Evolutionary conservation across 495 filamentous ascomycete genomes (phyloP).

Genomic region (Hypoxylon cercidicola): DNA sequence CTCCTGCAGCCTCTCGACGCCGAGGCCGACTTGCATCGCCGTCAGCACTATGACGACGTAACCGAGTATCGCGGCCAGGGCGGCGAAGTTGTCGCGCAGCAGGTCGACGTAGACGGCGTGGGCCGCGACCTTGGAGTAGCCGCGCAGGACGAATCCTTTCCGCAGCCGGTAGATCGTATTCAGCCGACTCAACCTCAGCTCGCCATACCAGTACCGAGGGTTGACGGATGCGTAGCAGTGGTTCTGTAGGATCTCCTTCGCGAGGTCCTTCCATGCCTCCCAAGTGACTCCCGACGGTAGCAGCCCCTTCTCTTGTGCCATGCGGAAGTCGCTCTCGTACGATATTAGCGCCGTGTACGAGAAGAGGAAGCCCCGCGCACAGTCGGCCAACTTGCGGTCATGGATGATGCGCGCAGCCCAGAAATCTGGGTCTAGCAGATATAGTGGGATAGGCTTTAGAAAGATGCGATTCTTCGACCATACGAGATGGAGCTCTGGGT

Average conservation of each 20-base stretch:
- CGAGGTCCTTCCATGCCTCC: conserved; percentile 43
- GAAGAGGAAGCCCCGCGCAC: conserved; percentile 56
- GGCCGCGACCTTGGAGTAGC: conserved; percentile 42
- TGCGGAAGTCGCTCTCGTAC: conserved; percentile 57
- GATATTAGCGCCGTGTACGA: conserved; percentile 57
- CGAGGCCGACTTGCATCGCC: conserved; percentile 69
- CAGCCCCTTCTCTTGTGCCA: conserved; percentile 51
- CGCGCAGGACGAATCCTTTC: conserved; percentile 40
- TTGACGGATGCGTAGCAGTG: conserved; percentile 46
- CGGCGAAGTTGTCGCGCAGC: conserved; percentile 59
- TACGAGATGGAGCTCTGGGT: conserved; percentile 55
- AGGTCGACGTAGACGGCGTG: conserved; percentile 46
- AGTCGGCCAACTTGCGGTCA: conserved; percentile 30
- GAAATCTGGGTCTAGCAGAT: conserved; percentile 53
- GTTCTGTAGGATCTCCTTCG: conserved; percentile 33
- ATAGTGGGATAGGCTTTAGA: conserved; percentile 59
- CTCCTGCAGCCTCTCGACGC: conserved; percentile 49
- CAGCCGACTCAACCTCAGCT: conserved; percentile 56
- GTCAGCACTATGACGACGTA: conserved; percentile 66
- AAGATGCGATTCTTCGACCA: conserved; percentile 54
- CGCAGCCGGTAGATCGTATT: conserved; percentile 48
- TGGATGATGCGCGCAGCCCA: conserved; percentile 47
- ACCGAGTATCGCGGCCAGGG: conserved; percentile 55
- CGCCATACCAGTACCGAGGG: conserved; percentile 57
- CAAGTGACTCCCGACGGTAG: conserved; percentile 49